Percentiles rank a stretch among this genome's conserved stretches.
Conservation (phyloP, 1,139 yeast genomes). For the Petasospora rhodanensis region DNA sequence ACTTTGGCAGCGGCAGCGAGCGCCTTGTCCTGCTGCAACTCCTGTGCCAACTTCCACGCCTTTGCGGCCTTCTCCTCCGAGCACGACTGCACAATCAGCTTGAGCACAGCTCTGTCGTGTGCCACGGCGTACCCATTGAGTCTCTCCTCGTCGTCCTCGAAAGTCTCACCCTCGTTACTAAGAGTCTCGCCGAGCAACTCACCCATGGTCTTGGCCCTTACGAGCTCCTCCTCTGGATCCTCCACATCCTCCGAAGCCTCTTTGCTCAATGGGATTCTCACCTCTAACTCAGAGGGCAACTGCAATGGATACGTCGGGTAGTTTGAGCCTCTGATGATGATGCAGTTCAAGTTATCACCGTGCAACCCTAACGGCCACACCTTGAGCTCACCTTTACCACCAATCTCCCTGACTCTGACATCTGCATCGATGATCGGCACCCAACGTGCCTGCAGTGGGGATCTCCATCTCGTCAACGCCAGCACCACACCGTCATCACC, state of each 20-base stretch:
- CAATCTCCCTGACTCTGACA: constrained; percentile 43
- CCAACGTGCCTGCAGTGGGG: constrained; percentile 76
- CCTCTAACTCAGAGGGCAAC: constrained; percentile 71
- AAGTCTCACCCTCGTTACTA: constrained; percentile 36
- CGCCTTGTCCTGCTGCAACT: constrained; percentile 73
- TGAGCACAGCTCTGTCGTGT: constrained; percentile 70
- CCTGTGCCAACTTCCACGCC: constrained; percentile 65
- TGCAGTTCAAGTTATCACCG: constrained; percentile 64
- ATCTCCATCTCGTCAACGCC: constrained; percentile 75
- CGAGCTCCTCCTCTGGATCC: constrained; percentile 37
- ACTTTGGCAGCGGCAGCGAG: constrained; percentile 79
- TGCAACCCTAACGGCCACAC: constrained; percentile 89
- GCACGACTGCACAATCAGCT: constrained; percentile 76
- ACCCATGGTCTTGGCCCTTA: constrained; percentile 33
- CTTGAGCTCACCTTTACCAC: constrained; percentile 49
- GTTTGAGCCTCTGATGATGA: constrained; percentile 60
- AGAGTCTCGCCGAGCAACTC: constrained; percentile 34
- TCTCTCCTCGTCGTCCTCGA: constrained; percentile 41
- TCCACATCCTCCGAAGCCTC: constrained; percentile 27
- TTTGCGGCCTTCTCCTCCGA: constrained; percentile 58
- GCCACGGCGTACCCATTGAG: constrained; percentile 45
- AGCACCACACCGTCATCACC: constrained; percentile 73
- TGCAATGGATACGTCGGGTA: constrained; percentile 71
- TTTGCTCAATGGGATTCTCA: constrained; percentile 55
- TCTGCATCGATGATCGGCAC: constrained; percentile 74